Evolutionary conservation across 805 yeast genomes (phyloP), one percentile per base, ranked within the genome.

Genomic region (Candida maris): DNA sequence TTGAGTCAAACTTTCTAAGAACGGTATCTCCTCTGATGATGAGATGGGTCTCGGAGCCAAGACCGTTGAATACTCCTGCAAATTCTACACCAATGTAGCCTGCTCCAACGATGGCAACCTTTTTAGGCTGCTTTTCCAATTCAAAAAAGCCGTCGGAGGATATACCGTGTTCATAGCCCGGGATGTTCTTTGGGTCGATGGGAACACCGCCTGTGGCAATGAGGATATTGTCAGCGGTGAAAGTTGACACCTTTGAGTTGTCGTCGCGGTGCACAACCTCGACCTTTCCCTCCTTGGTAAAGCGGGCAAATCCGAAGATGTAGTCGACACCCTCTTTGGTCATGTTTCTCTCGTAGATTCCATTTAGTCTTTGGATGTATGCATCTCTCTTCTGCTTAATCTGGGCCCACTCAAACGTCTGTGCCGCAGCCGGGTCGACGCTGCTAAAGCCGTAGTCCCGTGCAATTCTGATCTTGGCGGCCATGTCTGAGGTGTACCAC

Each of bases 61-160:
- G 71, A 17, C 87, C 87, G 48, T 85, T 74, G 77, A 93, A 91
- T 30, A 93, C 88, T 45, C 98, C 98, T 5, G 97, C 84, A 34
- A 93, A 74, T 68, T 93, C 99, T 32, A 88, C 83, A 39, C 96
- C 97, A 59, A 93, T 93, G 67, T 93, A 93, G 29, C 99, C 99
- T 25, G 96, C 96, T 51, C 99, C 99, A 9, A 93, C 96, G 43
- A 93, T 73, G 2, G 94, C 97, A 19, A 91, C 97, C 32, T 80
- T 73, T 63, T 87, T 81, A 34, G 99, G 98, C 65, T 89, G 97
- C 32, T 65, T 56, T 42, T 75, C 81, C 48, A 93, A 69, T 45
- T 75, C 76, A 57, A 93, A 93, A 61, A 93, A 93, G 0, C 96
- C 96, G 60, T 93, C 95, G 15, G 96, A 86, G 35, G 83, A 79